A percentile compares a stretch with the other conserved stretches of the same genome.
Evolutionary conservation across 768 basidiomycete genomes (phyloP).

Genomic region (Coprinopsis marcescibilis): DNA sequence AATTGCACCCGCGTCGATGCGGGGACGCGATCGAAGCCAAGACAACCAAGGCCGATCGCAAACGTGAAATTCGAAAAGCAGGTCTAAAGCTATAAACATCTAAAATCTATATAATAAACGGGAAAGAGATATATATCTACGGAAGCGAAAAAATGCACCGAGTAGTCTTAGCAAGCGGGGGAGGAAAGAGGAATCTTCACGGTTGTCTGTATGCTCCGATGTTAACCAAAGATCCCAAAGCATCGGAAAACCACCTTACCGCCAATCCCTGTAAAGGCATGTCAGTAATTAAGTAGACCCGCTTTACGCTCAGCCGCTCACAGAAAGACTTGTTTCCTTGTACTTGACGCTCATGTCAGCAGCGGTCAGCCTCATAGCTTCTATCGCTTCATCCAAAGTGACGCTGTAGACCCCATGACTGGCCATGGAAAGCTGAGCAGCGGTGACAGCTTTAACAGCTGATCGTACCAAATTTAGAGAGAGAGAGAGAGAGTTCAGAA

Average conservation of each 20-base stretch:
- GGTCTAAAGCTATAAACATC: too few relatives aligned
- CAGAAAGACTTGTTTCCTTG: constrained; percentile 92
- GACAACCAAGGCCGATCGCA: too few relatives aligned
- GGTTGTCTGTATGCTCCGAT: constrained; percentile 39
- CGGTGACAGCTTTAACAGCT: constrained; percentile 92
- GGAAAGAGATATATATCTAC: neutral
- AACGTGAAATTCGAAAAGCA: too few relatives aligned
- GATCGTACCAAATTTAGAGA: constrained; percentile 8
- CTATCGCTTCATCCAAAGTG: constrained; percentile 90
- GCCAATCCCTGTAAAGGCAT: constrained; percentile 33
- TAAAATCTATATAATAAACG: too few relatives aligned
- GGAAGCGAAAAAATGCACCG: neutral
- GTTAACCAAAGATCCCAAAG: constrained; percentile 7
- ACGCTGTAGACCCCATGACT: constrained; percentile 84
- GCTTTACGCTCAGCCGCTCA: constrained; percentile 29
- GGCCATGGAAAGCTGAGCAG: constrained; percentile 92
- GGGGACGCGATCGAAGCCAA: too few relatives aligned
- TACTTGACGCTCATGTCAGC: constrained; percentile 94
- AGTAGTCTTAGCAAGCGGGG: constrained; percentile 58
- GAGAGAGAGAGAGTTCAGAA: neutral
- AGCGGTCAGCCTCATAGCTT: constrained; percentile 90
- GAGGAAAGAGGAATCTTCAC: constrained; percentile 84
- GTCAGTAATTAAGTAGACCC: constrained; percentile 5
- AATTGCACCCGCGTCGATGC: too few relatives aligned
- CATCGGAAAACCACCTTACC: constrained; percentile 21